Conservation (phyloP, 2,329 filamentous ascomycete species). For the Fusarium azukiicola region DNA sequence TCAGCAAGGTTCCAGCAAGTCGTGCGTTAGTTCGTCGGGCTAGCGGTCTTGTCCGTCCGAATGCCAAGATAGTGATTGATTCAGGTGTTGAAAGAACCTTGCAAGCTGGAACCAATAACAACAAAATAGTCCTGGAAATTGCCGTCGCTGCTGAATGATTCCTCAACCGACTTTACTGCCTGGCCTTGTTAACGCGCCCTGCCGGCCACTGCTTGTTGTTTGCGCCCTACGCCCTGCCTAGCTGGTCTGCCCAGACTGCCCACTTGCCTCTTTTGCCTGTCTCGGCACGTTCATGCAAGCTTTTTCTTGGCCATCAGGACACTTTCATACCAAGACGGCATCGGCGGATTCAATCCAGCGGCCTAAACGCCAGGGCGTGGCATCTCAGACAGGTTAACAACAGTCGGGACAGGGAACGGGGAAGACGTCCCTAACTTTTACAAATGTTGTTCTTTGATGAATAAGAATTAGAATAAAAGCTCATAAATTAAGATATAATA, state of each 20-base stretch:
- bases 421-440: too few relatives aligned
- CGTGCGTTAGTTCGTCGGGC: constrained; percentile 35
- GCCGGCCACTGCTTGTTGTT: neutral
- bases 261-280: neutral
- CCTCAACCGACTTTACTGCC: neutral
- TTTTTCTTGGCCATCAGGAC: constrained; percentile 18
- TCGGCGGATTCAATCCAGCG: neutral
- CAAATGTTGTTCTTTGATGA: too few relatives aligned
- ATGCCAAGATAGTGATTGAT: constrained; percentile 19
- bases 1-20: constrained; percentile 34
- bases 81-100: constrained; percentile 5
- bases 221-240: constrained; percentile 14
- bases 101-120: neutral
- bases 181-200: neutral
- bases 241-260: neutral
- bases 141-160: neutral
- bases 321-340: constrained; percentile 17
- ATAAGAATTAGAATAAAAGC: too few relatives aligned
- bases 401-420: too few relatives aligned
- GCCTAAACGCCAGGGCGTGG: constrained; percentile 2
- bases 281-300: constrained; percentile 21
- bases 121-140: neutral
- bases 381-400: neutral
- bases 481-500: too few relatives aligned
- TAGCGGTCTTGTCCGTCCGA: constrained; percentile 21